Base-by-base conservation (phyloP, 1,139 yeast species). In the Hyphopichia khmerensis region DNA sequence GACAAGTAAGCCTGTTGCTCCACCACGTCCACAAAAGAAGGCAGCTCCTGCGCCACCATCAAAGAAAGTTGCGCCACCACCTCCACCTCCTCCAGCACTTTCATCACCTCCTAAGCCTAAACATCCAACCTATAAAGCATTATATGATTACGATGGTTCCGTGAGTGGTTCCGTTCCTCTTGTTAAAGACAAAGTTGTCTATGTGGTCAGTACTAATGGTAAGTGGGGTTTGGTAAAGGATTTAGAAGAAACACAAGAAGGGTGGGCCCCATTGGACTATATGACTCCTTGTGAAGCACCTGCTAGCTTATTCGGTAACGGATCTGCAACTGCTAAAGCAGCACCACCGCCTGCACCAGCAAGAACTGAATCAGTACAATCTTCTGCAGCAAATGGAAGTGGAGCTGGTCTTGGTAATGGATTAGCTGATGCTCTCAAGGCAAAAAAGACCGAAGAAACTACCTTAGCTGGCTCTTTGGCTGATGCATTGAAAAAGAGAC, bases 231-330 rank as follows among this genome's bases (percentile, higher is more conserved):
- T 93, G 47, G 97, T 90, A 5, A 87, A 86, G 60, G 73, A 81
- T 17, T 64, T 84, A 47, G 91, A 87, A 54, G 93, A 87, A 38
- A 60, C 84, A 2, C 79, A 72, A 43, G 96, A 91, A 63, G 99
- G 99, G 3, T 95, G 99, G 99, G 93, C 95, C 10, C 99, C 99
- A 11, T 85, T 95, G 27, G 87, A 95, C 17, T 95, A 91, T 60
- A 80, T 93, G 56, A 83, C 80, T 42, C 87, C 84, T 55, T 79
- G 79, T 60, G 76, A 62, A 13, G 75, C 77, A 18, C 80, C 78
- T 15, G 63, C 66, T 2, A 51, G 56, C 32, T 48, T 55, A 11
- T 48, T 55, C 27, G 61, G 59, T 1, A 50, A 48, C 4, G 40
- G 48, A 8, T 53, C 66, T 1, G 62, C n/a, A n/a, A n/a, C 73